Evolutionary conservation across 768 basidiomycete species (phyloP).

Genomic region (Boletus bicolor): DNA sequence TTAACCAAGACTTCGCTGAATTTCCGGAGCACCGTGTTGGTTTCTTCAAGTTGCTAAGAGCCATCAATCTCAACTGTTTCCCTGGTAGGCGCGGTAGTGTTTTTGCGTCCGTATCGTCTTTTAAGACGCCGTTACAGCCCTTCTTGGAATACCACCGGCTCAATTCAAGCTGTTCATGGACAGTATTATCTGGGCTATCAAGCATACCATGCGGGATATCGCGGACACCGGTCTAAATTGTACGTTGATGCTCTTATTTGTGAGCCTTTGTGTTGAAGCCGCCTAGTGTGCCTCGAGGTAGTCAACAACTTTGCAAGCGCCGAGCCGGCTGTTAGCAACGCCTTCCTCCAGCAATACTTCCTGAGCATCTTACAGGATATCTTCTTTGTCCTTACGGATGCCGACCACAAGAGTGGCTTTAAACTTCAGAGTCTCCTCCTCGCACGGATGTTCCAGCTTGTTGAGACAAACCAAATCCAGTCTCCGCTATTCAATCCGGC

Average conservation of each 20-base stretch:
- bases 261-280: conserved; percentile 3
- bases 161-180: conserved; percentile 99
- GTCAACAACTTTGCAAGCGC: conserved; percentile 91
- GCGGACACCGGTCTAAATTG: conserved; percentile 84
- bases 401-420: conserved; percentile 99
- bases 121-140: conserved; percentile 38
- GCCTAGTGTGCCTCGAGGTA: conserved; percentile 83
- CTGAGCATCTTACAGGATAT: conserved; percentile 91
- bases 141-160: conserved; percentile 80
- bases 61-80: conserved; percentile 94
- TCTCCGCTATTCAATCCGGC: conserved; percentile 83
- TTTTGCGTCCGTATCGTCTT: background rate
- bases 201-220: conserved; percentile 98
- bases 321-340: conserved; percentile 75
- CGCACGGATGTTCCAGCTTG: conserved; percentile 89
- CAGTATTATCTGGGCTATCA: conserved; percentile 99
- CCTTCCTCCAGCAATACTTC: conserved; percentile 97
- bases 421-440: conserved; percentile 93
- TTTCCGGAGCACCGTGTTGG: conserved; percentile 96
- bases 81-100: conserved; percentile 58
- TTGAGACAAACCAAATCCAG: conserved; percentile 75
- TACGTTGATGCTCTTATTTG: conserved; percentile 31
- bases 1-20: conserved; percentile 99
- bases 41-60: conserved; percentile 92
- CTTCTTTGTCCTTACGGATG: conserved; percentile 95